These are phyloP conservation scores for Blastobotrys apis DNA, from an alignment of 1,139 yeast genomes.

Conservation along the genomic window DNA sequence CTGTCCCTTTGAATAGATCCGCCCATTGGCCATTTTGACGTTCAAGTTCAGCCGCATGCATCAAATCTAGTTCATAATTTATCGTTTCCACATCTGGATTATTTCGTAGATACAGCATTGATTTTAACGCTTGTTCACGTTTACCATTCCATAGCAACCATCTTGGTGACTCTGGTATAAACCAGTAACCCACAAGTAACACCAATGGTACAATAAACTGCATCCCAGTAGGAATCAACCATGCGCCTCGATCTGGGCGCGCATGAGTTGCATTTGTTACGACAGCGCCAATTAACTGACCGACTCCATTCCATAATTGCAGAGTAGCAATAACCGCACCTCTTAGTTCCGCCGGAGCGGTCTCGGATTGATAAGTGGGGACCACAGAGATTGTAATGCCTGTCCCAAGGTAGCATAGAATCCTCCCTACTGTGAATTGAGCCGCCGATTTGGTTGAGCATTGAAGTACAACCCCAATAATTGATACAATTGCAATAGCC, in stretches of 20 bases:
- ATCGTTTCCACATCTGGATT: not conserved
- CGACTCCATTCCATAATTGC: slow-evolving; percentile 15
- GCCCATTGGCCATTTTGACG: slow-evolving; percentile 12
- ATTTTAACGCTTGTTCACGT: slow-evolving; percentile 15
- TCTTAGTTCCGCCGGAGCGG: slow-evolving; percentile 8
- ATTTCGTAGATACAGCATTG: slow-evolving; percentile 6
- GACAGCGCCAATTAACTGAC: slow-evolving; percentile 12
- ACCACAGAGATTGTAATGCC: slow-evolving; percentile 13
- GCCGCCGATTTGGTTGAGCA: slow-evolving; percentile 7
- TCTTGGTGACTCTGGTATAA: slow-evolving; percentile 19
- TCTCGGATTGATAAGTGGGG: slow-evolving; percentile 12
- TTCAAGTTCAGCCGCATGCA: too few relatives aligned
- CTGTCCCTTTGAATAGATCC: slow-evolving; percentile 12
- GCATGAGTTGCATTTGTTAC: slow-evolving; percentile 9
- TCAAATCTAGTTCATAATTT: slow-evolving; percentile 13
- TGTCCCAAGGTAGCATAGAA: slow-evolving; percentile 10
- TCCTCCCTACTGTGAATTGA: slow-evolving; percentile 13
- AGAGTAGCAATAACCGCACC: slow-evolving; percentile 13
- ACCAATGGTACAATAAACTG: slow-evolving; percentile 14
- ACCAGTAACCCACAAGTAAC: slow-evolving; percentile 5
- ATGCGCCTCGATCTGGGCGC: slow-evolving; percentile 6
- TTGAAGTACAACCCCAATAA: slow-evolving; percentile 10
- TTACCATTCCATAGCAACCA: slow-evolving; percentile 15
- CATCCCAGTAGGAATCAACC: slow-evolving; percentile 15
- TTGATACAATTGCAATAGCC: slow-evolving; percentile 8